phyloP scores from a whole-genome alignment of 2,329 filamentous ascomycete genomes.

The Lachnellula willkommii region DNA sequence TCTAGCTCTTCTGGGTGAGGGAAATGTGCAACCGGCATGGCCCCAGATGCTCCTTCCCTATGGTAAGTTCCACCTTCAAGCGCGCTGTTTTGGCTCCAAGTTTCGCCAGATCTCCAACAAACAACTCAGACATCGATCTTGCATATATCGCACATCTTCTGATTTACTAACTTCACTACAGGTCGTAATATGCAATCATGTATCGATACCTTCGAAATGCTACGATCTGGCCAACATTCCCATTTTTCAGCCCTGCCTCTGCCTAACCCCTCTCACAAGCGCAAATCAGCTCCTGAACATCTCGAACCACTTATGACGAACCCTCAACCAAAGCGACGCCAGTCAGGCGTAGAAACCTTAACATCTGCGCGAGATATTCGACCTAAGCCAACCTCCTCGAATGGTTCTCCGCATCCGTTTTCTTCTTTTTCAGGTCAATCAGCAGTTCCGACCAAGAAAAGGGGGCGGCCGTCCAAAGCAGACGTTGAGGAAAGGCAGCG shows the following conservation, averaged over 20 bases:
- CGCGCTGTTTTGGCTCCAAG: conserved; percentile 12
- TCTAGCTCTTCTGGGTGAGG: conserved; percentile 36
- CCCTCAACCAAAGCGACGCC: conserved; percentile 21
- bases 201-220: conserved; percentile 24
- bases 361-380: conserved; percentile 20
- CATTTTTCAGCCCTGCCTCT: conserved; percentile 5
- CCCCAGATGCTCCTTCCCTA: conserved; percentile 43
- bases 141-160: not conserved
- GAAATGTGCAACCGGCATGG: conserved; percentile 42
- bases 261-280: conserved; percentile 18
- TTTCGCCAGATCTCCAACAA: conserved; percentile 14
- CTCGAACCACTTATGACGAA: conserved; percentile 14
- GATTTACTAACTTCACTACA: conserved; percentile 17
- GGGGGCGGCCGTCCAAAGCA: conserved; percentile 30
- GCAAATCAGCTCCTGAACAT: conserved; percentile 20
- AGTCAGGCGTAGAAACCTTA: conserved; percentile 17
- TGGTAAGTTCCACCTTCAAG: conserved; percentile 34
- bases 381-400: conserved; percentile 26
- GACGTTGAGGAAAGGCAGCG: conserved; percentile 24
- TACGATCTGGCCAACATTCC: conserved; percentile 10
- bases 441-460: conserved; percentile 20
- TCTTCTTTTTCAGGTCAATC: conserved; percentile 10
- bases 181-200: conserved; percentile 28
- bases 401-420: conserved; percentile 21
- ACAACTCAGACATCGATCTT: conserved; percentile 16